Base-by-base conservation (phyloP, 306 rosid species). In the Cicer yamashitae region DNA sequence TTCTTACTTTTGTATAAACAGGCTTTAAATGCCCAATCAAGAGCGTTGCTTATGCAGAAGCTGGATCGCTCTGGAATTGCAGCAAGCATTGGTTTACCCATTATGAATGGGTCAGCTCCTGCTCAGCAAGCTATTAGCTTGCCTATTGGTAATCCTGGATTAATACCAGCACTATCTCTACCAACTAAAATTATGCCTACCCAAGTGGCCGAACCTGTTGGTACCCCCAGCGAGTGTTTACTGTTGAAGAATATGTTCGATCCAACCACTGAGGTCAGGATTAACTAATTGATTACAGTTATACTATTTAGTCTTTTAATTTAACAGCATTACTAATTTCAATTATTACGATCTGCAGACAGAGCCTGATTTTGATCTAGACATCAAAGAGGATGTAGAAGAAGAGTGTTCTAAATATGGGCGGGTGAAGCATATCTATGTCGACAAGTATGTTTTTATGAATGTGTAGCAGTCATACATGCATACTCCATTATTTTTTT, bases 381-480 rank as follows among this genome's bases (percentile, higher is more conserved):
- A 94, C 79, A 94, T 94, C 48, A 92, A 85, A 85, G 99, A 92
- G 13, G 99, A 94, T 69, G 99, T 94, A 9, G 96, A 90, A 80
- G 99, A 90, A 64, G 99, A 94, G 82, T 94, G 99, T 62, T 92
- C 96, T 50, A 94, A 92, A 82, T 92, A 77, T 79, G 99, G 99
- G 45, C 88, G 83, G 51, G 99, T 94, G 86, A 85, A 86, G 82
- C 97, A 94, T 88, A 90, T 90, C 25, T 83, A 86, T 64, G 99
- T 94, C 34, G 99, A 94, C 82, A 94, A 89, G 99, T 94, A 86
- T 80, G 96, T 80, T 63, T 80, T 63, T 41, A 22, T 66, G 40
- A 70, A 47, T 30, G 25, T 34, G 3, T 56, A 17, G 30, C 48
- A 56, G 11, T 66, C 5, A 52, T 43, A 38, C 63, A 8, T 58